Conservation (phyloP, 106 monocot genomes). For the Gastrodia elata region DNA sequence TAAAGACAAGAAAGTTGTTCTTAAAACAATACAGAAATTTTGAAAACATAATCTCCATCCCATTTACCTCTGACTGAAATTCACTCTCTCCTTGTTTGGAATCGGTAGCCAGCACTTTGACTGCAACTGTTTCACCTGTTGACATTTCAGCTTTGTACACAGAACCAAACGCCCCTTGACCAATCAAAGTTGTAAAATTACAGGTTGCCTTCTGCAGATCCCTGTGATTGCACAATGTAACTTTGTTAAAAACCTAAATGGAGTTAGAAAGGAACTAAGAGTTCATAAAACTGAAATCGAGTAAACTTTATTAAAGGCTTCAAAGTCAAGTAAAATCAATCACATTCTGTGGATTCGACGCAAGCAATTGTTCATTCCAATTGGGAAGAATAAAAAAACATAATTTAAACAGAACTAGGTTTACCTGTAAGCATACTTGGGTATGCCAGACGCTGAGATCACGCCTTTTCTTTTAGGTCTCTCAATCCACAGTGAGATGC, state of each 20-base stretch:
- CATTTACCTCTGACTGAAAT: conserved; percentile 79
- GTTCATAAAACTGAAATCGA: not conserved
- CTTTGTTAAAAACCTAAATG: not conserved
- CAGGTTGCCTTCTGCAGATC: conserved; percentile 86
- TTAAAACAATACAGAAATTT: not conserved
- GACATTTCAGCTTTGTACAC: conserved; percentile 93
- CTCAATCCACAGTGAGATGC: conserved; percentile 30
- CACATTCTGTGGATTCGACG: not conserved
- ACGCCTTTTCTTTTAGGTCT: conserved; percentile 31
- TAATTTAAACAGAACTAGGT: not conserved
- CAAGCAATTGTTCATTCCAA: not conserved
- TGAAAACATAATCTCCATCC: not conserved
- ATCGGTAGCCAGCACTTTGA: conserved; percentile 74
- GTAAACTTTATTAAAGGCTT: not conserved
- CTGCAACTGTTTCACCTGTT: conserved; percentile 87
- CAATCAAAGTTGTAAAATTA: conserved; percentile 84
- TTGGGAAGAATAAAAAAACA: not conserved
- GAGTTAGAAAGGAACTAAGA: not conserved
- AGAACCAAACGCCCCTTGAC: conserved; percentile 93
- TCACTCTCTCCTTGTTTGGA: conserved; percentile 96
- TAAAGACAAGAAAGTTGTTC: not conserved
- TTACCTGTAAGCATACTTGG: conserved; percentile 58
- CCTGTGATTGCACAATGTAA: conserved; percentile 23
- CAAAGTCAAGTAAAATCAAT: not conserved
- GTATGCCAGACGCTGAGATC: conserved; percentile 45